A percentile compares a stretch with the other conserved stretches of the same genome.
Conservation (phyloP, 179 eudicot species). For the Spinacia oleracea region DNA sequence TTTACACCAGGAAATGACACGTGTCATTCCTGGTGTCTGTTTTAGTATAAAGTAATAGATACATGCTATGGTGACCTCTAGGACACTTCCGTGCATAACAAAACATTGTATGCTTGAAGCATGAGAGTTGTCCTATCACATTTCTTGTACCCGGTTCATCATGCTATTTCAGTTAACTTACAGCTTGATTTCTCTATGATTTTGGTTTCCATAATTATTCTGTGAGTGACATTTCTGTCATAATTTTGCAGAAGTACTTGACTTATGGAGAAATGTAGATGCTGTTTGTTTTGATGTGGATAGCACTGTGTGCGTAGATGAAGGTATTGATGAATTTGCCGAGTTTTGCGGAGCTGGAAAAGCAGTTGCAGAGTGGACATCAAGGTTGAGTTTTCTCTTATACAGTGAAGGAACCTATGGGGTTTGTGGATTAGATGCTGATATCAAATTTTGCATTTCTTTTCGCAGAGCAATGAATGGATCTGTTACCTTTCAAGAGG, state of each 20-base stretch:
- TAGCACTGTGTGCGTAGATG: constrained; percentile 94
- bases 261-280: constrained; percentile 68
- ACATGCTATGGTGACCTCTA: neutral
- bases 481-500: constrained; percentile 90
- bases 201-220: neutral
- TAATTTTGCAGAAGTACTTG: constrained; percentile 65
- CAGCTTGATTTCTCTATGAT: constrained; percentile 10
- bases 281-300: constrained; percentile 99
- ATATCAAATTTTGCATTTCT: neutral
- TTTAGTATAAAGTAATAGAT: too few relatives aligned
- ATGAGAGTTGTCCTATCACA: neutral
- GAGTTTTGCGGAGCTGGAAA: constrained; percentile 97
- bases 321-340: constrained; percentile 97
- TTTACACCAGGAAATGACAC: too few relatives aligned
- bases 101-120: constrained; percentile 4
- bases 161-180: neutral
- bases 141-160: neutral
- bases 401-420: neutral
- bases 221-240: constrained; percentile 8
- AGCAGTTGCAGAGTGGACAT: constrained; percentile 98
- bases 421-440: neutral
- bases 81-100: neutral
- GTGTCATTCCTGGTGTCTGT: too few relatives aligned
- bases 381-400: constrained; percentile 48
- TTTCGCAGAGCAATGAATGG: constrained; percentile 87